Percentiles rank a stretch among this genome's conserved stretches.
Conservation (phyloP, 1,284 basidiomycete species). For the Agaricales sp. region DNA sequence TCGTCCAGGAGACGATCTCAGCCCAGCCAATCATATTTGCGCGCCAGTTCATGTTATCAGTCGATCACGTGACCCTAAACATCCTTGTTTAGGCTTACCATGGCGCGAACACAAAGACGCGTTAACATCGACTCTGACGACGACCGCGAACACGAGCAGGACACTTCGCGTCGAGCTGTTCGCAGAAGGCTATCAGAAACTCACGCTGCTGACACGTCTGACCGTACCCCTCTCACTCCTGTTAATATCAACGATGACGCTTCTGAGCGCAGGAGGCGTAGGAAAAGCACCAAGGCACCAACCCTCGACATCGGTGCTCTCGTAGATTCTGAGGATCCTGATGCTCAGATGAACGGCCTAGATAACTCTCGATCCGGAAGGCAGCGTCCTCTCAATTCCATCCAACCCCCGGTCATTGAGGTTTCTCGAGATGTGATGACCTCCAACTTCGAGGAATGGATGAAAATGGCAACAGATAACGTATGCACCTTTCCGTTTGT, state of each 20-base stretch:
- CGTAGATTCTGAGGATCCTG: conserved; percentile 22
- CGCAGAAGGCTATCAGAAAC: background rate
- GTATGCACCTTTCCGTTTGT: conserved; percentile 35
- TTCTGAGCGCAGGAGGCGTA: conserved; percentile 64
- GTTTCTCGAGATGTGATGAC: conserved; percentile 73
- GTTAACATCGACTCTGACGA: background rate
- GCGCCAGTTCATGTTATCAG: too few relatives aligned
- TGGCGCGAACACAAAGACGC: background rate
- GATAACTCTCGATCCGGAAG: conserved; percentile 34
- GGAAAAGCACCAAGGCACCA: conserved; percentile 59
- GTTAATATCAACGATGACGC: conserved; percentile 73
- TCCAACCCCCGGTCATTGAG: conserved; percentile 47
- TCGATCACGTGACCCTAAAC: too few relatives aligned
- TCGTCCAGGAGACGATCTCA: too few relatives aligned
- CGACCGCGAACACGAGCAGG: background rate
- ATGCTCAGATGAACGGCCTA: conserved; percentile 10
- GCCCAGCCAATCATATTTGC: too few relatives aligned
- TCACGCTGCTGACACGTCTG: conserved; percentile 12
- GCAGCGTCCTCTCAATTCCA: conserved; percentile 52
- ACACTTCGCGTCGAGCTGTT: background rate
- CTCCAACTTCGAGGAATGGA: conserved; percentile 97
- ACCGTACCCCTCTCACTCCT: conserved; percentile 38
- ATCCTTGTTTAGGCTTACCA: too few relatives aligned
- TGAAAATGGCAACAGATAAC: conserved; percentile 99
- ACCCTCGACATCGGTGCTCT: conserved; percentile 35